phyloP scores from a whole-genome alignment of 2,329 filamentous ascomycete genomes.

The Knufia petricola region DNA sequence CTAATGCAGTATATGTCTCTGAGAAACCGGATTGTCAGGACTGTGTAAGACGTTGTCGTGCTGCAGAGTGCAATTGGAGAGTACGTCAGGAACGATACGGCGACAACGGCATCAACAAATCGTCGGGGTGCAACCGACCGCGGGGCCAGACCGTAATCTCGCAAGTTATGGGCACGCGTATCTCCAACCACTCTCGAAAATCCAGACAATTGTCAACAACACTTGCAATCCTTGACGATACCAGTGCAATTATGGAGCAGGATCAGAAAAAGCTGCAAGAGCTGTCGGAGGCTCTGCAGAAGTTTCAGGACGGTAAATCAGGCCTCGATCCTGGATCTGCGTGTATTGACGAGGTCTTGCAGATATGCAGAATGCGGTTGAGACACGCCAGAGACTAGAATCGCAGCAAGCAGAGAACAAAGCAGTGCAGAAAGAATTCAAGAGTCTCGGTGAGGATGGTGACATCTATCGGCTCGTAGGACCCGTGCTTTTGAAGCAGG shows the following conservation, averaged over 20 bases:
- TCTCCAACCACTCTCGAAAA: background rate
- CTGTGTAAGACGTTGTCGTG: background rate
- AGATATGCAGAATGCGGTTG: slow-evolving; percentile 72
- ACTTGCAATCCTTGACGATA: background rate
- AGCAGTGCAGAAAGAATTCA: slow-evolving; percentile 74
- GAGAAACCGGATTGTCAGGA: no score
- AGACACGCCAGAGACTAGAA: slow-evolving; percentile 81
- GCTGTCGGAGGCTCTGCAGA: slow-evolving; percentile 79
- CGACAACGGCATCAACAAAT: background rate
- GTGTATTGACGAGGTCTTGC: slow-evolving; percentile 1
- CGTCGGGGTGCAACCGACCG: background rate
- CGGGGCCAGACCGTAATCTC: background rate
- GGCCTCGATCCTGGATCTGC: background rate
- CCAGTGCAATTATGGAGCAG: slow-evolving; percentile 49
- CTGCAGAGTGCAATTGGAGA: background rate
- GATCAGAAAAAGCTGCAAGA: slow-evolving; percentile 68
- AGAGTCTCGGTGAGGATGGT: slow-evolving; percentile 65
- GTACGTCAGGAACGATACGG: background rate
- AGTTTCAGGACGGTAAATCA: slow-evolving; percentile 64
- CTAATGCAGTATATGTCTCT: no score
- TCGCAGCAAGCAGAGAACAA: slow-evolving; percentile 87
- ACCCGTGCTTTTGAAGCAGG: slow-evolving; percentile 88
- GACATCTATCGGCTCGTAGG: slow-evolving; percentile 95
- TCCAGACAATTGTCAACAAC: background rate
- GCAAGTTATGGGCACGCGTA: background rate